These are phyloP conservation scores for Lobosporangium transversale DNA, from an alignment of 192 early-diverging fungal genomes.

Conservation along the genomic window DNA sequence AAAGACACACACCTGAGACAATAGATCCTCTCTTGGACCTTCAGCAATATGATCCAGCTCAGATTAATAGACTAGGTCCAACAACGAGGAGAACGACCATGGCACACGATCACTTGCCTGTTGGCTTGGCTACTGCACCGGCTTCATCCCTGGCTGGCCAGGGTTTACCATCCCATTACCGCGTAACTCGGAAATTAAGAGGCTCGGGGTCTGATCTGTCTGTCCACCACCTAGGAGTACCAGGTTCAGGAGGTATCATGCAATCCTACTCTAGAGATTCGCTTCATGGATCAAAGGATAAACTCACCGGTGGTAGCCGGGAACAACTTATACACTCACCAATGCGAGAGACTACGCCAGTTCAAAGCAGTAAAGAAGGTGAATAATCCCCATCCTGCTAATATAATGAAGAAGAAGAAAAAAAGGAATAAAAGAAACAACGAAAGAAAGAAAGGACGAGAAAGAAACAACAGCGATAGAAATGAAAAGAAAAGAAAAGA, in stretches of 20 bases:
- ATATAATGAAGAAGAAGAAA: not conserved
- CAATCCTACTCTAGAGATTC: constrained; percentile 7
- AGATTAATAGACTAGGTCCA: constrained; percentile 22
- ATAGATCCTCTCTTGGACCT: constrained; percentile 50
- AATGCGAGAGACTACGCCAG: constrained; percentile 49
- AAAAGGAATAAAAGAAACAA: constrained; percentile 7
- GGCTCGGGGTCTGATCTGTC: constrained; percentile 44
- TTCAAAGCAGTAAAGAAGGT: constrained; percentile 39
- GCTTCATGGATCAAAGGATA: constrained; percentile 42
- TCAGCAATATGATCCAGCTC: constrained; percentile 19
- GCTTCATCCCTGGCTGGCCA: constrained; percentile 24
- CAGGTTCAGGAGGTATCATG: not conserved
- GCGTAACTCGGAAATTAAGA: constrained; percentile 32
- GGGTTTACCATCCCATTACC: constrained; percentile 37
- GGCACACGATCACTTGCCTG: constrained; percentile 42
- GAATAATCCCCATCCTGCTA: constrained; percentile 16
- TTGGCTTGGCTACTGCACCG: constrained; percentile 9
- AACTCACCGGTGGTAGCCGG: constrained; percentile 6
- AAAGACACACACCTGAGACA: constrained; percentile 52
- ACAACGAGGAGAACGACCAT: constrained; percentile 46
- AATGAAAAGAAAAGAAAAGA: no score
- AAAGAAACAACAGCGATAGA: no score
- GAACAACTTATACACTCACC: constrained; percentile 36
- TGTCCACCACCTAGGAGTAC: constrained; percentile 25
- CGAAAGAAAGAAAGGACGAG: not conserved